Evolutionary conservation across 768 basidiomycete species (phyloP), one percentile per base, ranked within the genome.

Genomic region (Cubamyces lactineus): DNA sequence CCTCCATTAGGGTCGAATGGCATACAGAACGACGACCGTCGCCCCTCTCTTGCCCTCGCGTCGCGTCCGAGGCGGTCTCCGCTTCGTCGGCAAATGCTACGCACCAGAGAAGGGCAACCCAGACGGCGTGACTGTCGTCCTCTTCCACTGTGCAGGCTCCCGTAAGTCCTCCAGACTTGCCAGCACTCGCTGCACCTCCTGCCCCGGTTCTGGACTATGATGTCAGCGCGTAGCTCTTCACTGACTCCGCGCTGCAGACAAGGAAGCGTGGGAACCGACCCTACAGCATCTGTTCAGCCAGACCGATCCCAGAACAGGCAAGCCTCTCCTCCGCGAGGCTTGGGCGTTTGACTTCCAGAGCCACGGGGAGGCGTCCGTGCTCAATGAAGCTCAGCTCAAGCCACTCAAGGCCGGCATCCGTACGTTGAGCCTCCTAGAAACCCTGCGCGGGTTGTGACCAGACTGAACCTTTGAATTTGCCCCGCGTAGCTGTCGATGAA

Each of bases 301-400:
- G 13, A 53, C 47, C 17, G 47, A 53, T 9, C 21, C 40, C 9
- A n/a, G 8, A 16, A 16, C 43, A 23, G 52, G 42, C 21, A 21
- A 7, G 7, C 40, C 57, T 4, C 26, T 59, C 30, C 30, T 65
- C 7, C 64, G 64, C 39, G 64, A 65, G 47, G 60, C 60, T 16
- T 65, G 64, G 64, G 16, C 64, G 21, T 59, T 65, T n/a, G 64
- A 65, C 26, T 49, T 52, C 46, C 64, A 61, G 56, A 62, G 42
- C 53, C 64, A 65, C 30, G 64, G 64, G 11, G 64, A 65, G 34
- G 55, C 64, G 1, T 51, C 56, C 3, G 16, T 30, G 11, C n/a
- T 59, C 24, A 65, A 65, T 57, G 53, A 26, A 4, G 47, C 15
- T 4, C 19, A 39, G 28, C 48, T 65, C 38, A 41, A 41, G 57